Conservation (phyloP, 1,284 basidiomycete species). For the Puccinia polysora region DNA sequence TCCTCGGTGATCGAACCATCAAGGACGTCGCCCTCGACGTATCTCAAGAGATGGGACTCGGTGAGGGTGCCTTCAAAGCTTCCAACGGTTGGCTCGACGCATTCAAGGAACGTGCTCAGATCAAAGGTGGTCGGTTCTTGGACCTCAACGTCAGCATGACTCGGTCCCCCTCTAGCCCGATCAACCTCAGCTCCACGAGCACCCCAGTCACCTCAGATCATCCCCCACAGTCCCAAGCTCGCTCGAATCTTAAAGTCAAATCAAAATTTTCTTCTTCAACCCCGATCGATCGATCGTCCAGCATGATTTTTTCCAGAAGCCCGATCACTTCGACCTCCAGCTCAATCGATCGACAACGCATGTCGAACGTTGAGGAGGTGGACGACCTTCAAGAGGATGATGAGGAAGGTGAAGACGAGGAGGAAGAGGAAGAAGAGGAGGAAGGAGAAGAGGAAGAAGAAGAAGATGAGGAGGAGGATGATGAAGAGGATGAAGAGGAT, state of each 20-base stretch:
- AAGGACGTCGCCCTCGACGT: slow-evolving; percentile 67
- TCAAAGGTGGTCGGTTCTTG: slow-evolving; percentile 52
- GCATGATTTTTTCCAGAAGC: too few species aligned
- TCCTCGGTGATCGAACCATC: slow-evolving; percentile 68
- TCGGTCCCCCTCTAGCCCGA: slow-evolving; percentile 63
- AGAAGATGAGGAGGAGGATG: slow-evolving; percentile 49
- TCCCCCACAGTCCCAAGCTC: background rate
- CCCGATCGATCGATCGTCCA: slow-evolving; percentile 59
- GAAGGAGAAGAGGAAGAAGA: slow-evolving; percentile 34
- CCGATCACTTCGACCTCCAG: slow-evolving; percentile 42
- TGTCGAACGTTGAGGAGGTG: slow-evolving; percentile 50
- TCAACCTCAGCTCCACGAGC: slow-evolving; percentile 54
- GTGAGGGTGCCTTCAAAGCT: slow-evolving; percentile 73
- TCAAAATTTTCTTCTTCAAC: too few species aligned
- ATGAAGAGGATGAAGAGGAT: slow-evolving; percentile 58
- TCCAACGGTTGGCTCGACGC: slow-evolving; percentile 85
- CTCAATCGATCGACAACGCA: slow-evolving; percentile 45
- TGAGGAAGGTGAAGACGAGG: slow-evolving; percentile 47
- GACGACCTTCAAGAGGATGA: slow-evolving; percentile 51
- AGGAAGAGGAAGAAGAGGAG: slow-evolving; percentile 29
- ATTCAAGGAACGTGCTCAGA: slow-evolving; percentile 74
- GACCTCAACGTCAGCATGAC: slow-evolving; percentile 59
- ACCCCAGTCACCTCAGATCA: background rate
- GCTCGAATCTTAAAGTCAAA: background rate
- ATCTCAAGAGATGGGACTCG: slow-evolving; percentile 60